These are phyloP conservation scores for Fusarium sp. DNA, from an alignment of 2,329 filamentous ascomycete genomes.

Conservation along the genomic window DNA sequence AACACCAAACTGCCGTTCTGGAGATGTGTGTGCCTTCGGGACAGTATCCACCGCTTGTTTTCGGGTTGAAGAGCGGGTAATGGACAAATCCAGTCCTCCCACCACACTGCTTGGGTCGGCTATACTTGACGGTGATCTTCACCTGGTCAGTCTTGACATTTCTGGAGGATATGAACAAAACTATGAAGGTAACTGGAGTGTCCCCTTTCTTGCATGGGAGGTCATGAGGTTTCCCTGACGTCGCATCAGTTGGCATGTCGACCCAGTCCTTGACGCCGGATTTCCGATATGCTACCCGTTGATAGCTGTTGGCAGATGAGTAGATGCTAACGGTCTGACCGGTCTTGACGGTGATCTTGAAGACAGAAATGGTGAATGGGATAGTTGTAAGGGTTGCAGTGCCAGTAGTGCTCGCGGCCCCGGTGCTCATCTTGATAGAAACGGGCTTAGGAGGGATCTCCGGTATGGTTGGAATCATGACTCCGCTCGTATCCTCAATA, in stretches of 20 bases:
- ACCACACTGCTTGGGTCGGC: neutral
- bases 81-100: constrained; percentile 23
- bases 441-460: neutral
- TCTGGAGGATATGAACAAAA: constrained; percentile 20
- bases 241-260: constrained; percentile 3
- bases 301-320: constrained; percentile 4
- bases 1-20: constrained; percentile 11
- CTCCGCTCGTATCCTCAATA: constrained; percentile 20
- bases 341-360: neutral
- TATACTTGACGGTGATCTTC: constrained; percentile 3
- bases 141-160: constrained; percentile 3
- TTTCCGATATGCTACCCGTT: constrained; percentile 21
- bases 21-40: constrained; percentile 15
- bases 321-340: constrained; percentile 6
- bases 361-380: constrained; percentile 23
- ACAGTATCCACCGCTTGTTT: constrained; percentile 7
- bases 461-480: neutral
- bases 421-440: neutral
- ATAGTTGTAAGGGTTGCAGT: constrained; percentile 10
- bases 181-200: neutral
- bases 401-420: constrained; percentile 6
- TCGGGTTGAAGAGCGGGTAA: constrained; percentile 1
- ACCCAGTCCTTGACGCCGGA: constrained; percentile 5
- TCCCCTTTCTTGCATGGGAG: constrained; percentile 12
- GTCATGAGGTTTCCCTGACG: neutral